phyloP scores from a whole-genome alignment of 768 basidiomycete species.

The Hemileccinum rubropunctum region DNA sequence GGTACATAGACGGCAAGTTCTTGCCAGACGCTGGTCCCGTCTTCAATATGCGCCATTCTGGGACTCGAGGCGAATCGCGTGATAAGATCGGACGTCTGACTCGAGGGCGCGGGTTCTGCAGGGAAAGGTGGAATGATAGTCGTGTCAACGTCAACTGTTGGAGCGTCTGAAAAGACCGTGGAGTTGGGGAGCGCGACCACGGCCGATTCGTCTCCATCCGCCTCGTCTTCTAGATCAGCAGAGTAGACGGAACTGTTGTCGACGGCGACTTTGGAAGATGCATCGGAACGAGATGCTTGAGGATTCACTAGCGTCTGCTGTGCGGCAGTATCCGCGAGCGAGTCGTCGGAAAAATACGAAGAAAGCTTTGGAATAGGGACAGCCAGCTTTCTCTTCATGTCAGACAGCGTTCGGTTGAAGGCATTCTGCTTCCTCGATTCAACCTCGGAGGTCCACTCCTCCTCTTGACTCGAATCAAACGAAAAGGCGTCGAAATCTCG shows the following conservation, averaged over 20 bases:
- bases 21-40: neutral
- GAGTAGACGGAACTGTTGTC: neutral
- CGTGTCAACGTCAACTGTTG: neutral
- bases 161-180: neutral
- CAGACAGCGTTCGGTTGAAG: slow-evolving; percentile 2
- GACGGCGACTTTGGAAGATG: neutral
- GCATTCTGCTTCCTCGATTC: slow-evolving; percentile 8
- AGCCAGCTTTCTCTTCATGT: neutral
- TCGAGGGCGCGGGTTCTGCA: neutral
- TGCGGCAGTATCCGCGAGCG: neutral
- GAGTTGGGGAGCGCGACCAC: neutral
- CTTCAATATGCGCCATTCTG: neutral
- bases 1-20: slow-evolving; percentile 2
- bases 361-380: slow-evolving; percentile 11
- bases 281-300: neutral
- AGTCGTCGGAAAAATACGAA: slow-evolving; percentile 8
- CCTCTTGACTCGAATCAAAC: slow-evolving; percentile 8
- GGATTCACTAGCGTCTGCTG: no score
- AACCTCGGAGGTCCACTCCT: slow-evolving; percentile 16
- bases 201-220: neutral
- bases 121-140: neutral
- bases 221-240: slow-evolving; percentile 7
- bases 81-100: neutral
- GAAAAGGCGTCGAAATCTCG: slow-evolving; percentile 13
- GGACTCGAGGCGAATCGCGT: neutral